Conservation (phyloP, 1,284 basidiomycete genomes). For the Leccinum angustisporum region DNA sequence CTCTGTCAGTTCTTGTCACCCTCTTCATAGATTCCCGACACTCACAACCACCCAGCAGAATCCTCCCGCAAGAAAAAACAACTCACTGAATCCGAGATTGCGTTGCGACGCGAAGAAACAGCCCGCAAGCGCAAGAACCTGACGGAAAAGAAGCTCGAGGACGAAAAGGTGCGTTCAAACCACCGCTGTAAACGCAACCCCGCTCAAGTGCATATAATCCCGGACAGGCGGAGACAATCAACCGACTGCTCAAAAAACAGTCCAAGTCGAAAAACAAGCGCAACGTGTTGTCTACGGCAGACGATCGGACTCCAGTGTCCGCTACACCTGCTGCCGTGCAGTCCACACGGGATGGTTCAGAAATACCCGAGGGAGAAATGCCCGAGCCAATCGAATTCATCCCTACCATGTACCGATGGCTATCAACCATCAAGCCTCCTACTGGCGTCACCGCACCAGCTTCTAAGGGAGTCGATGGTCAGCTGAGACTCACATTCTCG, state of each 20-base stretch:
- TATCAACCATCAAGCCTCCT: slow-evolving; percentile 44
- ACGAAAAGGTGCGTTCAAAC: slow-evolving; percentile 70
- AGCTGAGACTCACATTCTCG: slow-evolving; percentile 49
- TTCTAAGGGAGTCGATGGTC: slow-evolving; percentile 14
- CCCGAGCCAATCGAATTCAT: slow-evolving; percentile 35
- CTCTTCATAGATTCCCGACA: not conserved
- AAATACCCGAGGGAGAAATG: slow-evolving; percentile 34
- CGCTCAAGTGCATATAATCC: not conserved
- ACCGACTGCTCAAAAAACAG: slow-evolving; percentile 87
- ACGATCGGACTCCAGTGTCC: slow-evolving; percentile 42
- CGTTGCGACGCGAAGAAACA: slow-evolving; percentile 80
- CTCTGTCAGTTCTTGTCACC: slow-evolving; percentile 10
- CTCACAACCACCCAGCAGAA: slow-evolving; percentile 37
- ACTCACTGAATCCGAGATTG: slow-evolving; percentile 80
- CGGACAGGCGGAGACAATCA: slow-evolving; percentile 79
- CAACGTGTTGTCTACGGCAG: slow-evolving; percentile 48
- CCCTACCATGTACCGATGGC: slow-evolving; percentile 64
- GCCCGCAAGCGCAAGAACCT: slow-evolving; percentile 84
- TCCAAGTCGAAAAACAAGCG: slow-evolving; percentile 68
- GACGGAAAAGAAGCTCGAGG: slow-evolving; percentile 87
- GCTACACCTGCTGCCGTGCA: slow-evolving; percentile 33
- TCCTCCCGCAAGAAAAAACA: slow-evolving; percentile 70
- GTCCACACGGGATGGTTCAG: slow-evolving; percentile 30
- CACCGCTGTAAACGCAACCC: not conserved
- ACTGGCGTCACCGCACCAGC: slow-evolving; percentile 4